These are phyloP conservation scores for Taxillus chinensis DNA, from an alignment of 164 flowering plant genomes.

Conservation along the genomic window DNA sequence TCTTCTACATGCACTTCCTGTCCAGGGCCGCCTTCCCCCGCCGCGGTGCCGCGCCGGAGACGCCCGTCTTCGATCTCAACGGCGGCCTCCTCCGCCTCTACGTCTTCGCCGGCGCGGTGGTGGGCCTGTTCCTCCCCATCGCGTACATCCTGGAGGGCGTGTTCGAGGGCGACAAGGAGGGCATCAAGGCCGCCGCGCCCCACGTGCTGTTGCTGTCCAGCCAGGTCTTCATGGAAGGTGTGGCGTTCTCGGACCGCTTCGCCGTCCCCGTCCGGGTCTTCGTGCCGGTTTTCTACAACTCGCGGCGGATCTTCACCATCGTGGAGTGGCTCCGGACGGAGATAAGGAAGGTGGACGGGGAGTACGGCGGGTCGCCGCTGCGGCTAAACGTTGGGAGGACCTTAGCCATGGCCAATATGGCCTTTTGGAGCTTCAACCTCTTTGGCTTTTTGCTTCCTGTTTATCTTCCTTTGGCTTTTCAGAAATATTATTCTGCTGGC, in stretches of 20 bases:
- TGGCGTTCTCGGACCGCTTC: neutral
- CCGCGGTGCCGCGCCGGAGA: constrained; percentile 14
- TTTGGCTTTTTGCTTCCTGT: neutral
- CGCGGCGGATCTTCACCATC: neutral
- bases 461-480: neutral
- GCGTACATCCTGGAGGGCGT: neutral
- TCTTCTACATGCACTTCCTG: constrained; percentile 5
- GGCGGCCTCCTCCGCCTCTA: neutral
- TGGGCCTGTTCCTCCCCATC: neutral
- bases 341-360: neutral
- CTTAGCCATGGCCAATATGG: neutral
- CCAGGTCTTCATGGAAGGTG: neutral
- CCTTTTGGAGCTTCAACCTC: neutral
- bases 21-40: constrained; percentile 13
- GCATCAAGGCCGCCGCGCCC: neutral
- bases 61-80: constrained; percentile 20
- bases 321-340: neutral
- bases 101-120: neutral
- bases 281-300: neutral
- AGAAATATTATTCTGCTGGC: neutral
- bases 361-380: neutral
- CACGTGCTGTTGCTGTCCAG: neutral
- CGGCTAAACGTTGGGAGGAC: neutral
- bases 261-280: neutral
- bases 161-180: neutral